Conservation (phyloP, 345 rosid genomes). For the Gossypium bickii region DNA sequence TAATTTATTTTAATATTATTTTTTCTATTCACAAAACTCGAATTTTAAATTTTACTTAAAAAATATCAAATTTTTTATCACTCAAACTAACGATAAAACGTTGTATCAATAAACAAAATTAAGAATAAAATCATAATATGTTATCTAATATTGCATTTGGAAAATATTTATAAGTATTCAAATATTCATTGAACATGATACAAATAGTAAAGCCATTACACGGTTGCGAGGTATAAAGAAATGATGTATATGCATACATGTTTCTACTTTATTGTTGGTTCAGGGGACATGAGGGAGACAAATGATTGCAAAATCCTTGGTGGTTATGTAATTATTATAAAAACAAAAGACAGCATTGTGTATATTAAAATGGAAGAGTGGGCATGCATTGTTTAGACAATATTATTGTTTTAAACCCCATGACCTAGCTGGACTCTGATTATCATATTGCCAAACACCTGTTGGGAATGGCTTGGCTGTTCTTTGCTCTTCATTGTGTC, state of each 20-base stretch:
- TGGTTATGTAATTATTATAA: background rate
- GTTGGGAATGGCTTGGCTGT: background rate
- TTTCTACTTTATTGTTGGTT: background rate
- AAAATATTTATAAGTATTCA: too few relatives aligned
- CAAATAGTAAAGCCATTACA: background rate
- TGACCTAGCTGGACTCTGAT: background rate
- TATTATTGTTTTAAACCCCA: background rate
- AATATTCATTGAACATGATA: too few relatives aligned
- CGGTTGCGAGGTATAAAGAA: background rate
- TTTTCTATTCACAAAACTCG: too few relatives aligned
- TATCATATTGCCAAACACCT: background rate
- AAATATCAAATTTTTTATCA: too few relatives aligned
- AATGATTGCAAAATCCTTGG: constrained; percentile 8
- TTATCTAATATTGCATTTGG: too few relatives aligned
- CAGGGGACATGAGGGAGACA: constrained; percentile 7
- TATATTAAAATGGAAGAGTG: background rate
- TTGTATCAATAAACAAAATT: too few relatives aligned
- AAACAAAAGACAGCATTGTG: constrained; percentile 4
- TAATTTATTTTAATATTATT: too few relatives aligned
- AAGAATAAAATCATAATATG: too few relatives aligned
- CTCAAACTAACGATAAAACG: too few relatives aligned
- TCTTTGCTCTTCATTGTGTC: background rate
- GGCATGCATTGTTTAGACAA: background rate
- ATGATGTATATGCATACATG: background rate
- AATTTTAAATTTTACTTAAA: too few relatives aligned